Conservation (phyloP, 2,329 filamentous ascomycete species). For the Exophiala dermatitidis region DNA sequence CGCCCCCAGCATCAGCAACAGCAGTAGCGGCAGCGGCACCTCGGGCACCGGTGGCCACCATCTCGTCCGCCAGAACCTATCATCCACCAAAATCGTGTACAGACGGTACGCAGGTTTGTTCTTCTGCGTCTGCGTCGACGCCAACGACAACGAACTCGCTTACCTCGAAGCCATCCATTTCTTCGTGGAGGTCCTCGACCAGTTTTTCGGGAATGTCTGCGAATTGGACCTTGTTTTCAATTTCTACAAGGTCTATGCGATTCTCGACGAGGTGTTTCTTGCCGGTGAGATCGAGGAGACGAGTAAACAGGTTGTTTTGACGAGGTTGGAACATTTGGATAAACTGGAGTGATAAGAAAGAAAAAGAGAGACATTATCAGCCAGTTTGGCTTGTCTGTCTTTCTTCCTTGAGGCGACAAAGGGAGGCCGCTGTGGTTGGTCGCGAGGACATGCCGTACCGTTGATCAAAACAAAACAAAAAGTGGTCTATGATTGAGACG, state of each 20-base stretch:
- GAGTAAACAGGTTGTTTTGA: conserved; percentile 94
- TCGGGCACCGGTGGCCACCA: conserved; percentile 4
- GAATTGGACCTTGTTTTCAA: conserved; percentile 83
- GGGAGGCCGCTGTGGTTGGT: no score
- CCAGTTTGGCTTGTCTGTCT: no score
- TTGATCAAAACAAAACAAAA: no score
- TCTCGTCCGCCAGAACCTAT: conserved; percentile 27
- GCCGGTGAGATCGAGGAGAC: conserved; percentile 98
- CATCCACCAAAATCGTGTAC: conserved; percentile 85
- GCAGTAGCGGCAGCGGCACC: no score
- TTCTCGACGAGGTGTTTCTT: conserved; percentile 95
- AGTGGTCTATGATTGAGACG: no score
- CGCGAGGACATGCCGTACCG: no score
- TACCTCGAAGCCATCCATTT: conserved; percentile 98
- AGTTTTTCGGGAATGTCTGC: conserved; percentile 98
- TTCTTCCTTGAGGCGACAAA: no score
- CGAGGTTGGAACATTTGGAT: conserved; percentile 86
- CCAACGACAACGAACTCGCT: conserved; percentile 96
- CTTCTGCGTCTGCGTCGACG: conserved; percentile 98
- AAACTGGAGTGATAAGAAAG: conserved; percentile 66
- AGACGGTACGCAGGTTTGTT: conserved; percentile 95
- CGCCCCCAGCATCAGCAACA: conserved; percentile 15
- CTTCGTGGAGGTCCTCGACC: conserved; percentile 96
- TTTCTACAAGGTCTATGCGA: conserved; percentile 85
- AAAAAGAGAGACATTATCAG: not conserved